Percentiles rank a stretch among this genome's conserved stretches.
phyloP scores from a whole-genome alignment of 2,329 filamentous ascomycete species.

The Pseudopyricularia javanii region DNA sequence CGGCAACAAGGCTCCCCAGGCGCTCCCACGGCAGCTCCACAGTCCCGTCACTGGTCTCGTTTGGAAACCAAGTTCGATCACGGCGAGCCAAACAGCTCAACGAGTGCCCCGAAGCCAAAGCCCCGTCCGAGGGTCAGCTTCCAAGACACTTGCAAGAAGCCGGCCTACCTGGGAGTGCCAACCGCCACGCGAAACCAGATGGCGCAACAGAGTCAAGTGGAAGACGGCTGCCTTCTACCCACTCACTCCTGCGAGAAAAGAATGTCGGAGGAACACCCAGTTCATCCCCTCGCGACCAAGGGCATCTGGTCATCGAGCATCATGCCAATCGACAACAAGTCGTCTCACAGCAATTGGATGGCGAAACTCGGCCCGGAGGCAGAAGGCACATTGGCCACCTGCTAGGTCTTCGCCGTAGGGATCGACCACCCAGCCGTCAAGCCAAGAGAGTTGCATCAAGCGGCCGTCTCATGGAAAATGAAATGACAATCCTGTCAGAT shows the following conservation, averaged over 20 bases:
- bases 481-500: not conserved
- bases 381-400: not conserved
- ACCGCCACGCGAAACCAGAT: not conserved
- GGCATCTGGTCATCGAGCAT: not conserved
- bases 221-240: not conserved
- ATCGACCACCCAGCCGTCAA: not conserved
- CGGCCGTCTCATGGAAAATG: slow-evolving; percentile 2
- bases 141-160: not conserved
- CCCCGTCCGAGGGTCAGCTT: not conserved
- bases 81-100: not conserved
- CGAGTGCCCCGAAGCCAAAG: not conserved
- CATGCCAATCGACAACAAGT: not conserved
- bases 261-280: not conserved
- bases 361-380: not conserved
- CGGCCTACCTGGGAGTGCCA: not conserved
- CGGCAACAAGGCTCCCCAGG: not conserved
- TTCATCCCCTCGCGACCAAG: not conserved
- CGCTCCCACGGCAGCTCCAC: not conserved
- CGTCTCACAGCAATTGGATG: not conserved
- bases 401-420: not conserved
- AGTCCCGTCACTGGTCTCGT: not conserved
- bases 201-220: not conserved
- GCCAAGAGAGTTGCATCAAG: not conserved
- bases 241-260: not conserved
- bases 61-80: not conserved